A percentile compares a stretch with the other conserved stretches of the same genome.
These are phyloP conservation scores for Aspergillus piperis DNA, from an alignment of 2,329 filamentous ascomycete species.

Conservation along the genomic window DNA sequence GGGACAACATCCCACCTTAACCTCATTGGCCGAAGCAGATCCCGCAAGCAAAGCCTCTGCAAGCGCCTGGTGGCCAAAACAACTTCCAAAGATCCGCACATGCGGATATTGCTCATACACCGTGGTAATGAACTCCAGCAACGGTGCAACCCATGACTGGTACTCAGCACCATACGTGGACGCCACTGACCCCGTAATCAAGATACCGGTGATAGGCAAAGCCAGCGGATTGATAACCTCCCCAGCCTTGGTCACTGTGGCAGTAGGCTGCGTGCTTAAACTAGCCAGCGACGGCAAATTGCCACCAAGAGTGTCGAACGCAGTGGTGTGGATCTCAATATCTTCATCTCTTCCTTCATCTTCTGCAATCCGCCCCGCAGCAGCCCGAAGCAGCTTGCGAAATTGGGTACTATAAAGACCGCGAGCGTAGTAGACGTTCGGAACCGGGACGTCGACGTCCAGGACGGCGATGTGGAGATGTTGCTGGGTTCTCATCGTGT, in stretches of 20 bases:
- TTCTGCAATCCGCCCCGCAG: slow-evolving; percentile 27
- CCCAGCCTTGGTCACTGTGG: not conserved
- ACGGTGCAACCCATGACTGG: slow-evolving; percentile 31
- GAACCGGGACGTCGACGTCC: slow-evolving; percentile 40
- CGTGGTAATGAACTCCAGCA: slow-evolving; percentile 29
- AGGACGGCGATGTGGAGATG: slow-evolving; percentile 39
- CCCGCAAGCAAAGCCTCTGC: slow-evolving; percentile 18
- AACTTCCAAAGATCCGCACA: slow-evolving; percentile 37
- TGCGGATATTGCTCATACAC: slow-evolving; percentile 30
- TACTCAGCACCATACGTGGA: slow-evolving; percentile 30
- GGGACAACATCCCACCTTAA: slow-evolving; percentile 22
- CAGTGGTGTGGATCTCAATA: slow-evolving; percentile 30
- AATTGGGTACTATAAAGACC: slow-evolving; percentile 42
- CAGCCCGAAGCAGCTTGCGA: slow-evolving; percentile 32
- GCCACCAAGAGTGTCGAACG: slow-evolving; percentile 37
- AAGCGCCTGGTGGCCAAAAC: slow-evolving; percentile 38
- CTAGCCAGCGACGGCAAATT: slow-evolving; percentile 27
- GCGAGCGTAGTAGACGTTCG: slow-evolving; percentile 32
- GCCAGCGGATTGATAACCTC: slow-evolving; percentile 11
- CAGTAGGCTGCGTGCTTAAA: slow-evolving; percentile 21
- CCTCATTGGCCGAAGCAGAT: not conserved
- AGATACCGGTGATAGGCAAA: slow-evolving; percentile 28
- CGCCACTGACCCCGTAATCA: slow-evolving; percentile 36
- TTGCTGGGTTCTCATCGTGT: not conserved
- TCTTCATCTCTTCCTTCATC: slow-evolving; percentile 18